Conservation (phyloP, 495 filamentous ascomycete species). For the Aspergillus indologenus region DNA sequence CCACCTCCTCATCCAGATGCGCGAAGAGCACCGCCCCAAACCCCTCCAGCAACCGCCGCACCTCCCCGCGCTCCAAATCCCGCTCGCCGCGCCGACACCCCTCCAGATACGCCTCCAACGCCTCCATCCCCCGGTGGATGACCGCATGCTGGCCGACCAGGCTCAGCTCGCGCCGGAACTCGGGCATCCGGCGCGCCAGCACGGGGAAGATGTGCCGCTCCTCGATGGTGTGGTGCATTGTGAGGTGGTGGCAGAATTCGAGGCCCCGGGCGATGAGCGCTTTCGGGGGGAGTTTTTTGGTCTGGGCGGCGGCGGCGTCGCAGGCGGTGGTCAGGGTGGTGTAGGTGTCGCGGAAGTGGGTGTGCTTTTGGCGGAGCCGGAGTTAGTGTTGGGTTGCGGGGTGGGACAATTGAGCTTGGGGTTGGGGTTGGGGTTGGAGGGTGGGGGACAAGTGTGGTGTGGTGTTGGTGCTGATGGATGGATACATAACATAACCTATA, state of each 20-base stretch:
- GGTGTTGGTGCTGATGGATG: too few species aligned
- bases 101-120: slow-evolving; percentile 64
- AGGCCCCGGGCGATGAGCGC: slow-evolving; percentile 61
- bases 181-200: slow-evolving; percentile 75
- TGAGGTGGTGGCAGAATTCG: slow-evolving; percentile 64
- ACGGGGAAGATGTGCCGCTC: slow-evolving; percentile 55
- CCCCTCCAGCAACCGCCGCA: slow-evolving; percentile 66
- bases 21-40: slow-evolving; percentile 67
- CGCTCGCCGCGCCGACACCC: slow-evolving; percentile 60
- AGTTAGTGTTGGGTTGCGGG: too few species aligned
- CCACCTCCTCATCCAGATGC: slow-evolving; percentile 74
- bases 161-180: slow-evolving; percentile 47
- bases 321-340: slow-evolving; percentile 59
- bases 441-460: too few species aligned
- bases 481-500: too few species aligned
- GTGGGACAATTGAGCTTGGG: too few species aligned
- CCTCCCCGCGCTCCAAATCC: slow-evolving; percentile 63
- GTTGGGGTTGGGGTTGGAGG: too few species aligned
- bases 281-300: background rate
- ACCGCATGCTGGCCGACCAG: slow-evolving; percentile 73
- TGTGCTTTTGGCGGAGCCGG: too few species aligned
- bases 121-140: slow-evolving; percentile 80
- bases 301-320: slow-evolving; percentile 40
- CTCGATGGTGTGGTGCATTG: slow-evolving; percentile 80
- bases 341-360: slow-evolving; percentile 73